Evolutionary conservation across 2,329 filamentous ascomycete genomes (phyloP).

Genomic region (Cladosporium sp.): DNA sequence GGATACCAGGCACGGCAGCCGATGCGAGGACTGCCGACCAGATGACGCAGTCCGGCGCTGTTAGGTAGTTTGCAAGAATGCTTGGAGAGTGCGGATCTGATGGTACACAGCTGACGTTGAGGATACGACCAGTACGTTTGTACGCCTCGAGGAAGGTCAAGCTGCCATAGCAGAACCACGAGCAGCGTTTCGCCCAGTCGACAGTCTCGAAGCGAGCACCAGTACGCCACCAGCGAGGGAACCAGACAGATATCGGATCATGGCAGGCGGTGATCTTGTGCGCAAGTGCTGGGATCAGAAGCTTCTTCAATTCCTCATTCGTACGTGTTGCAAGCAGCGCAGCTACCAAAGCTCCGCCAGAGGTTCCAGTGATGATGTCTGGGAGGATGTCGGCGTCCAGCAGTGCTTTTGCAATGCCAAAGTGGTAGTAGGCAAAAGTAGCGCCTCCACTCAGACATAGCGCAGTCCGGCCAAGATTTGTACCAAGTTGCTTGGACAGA

Average conservation of each 20-base stretch:
- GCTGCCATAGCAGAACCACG: conserved; percentile 88
- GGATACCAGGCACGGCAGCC: conserved; percentile 90
- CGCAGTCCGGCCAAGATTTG: conserved; percentile 89
- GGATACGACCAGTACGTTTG: conserved; percentile 85
- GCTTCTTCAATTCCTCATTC: conserved; percentile 80
- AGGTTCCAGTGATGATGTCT: conserved; percentile 94
- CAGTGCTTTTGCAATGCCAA: conserved; percentile 86
- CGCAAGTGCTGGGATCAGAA: conserved; percentile 85
- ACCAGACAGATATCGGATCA: conserved; percentile 74
- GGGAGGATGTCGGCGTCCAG: conserved; percentile 83
- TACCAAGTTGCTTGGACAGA: conserved; percentile 83
- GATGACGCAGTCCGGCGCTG: conserved; percentile 93
- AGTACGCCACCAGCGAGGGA: conserved; percentile 83
- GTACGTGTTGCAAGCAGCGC: conserved; percentile 85
- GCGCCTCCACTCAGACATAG: conserved; percentile 91
- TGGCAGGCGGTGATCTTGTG: conserved; percentile 80
- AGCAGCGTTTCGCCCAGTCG: conserved; percentile 81
- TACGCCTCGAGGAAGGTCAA: conserved; percentile 96
- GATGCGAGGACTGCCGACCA: conserved; percentile 96
- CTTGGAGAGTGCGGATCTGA: conserved; percentile 91
- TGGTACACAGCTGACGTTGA: conserved; percentile 95
- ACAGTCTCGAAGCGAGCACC: conserved; percentile 92
- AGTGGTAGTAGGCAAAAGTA: conserved; percentile 94
- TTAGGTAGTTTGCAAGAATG: conserved; percentile 93
- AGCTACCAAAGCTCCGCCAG: conserved; percentile 87